Conservation (phyloP, 495 filamentous ascomycete species). For the Monascus purpureus region DNA sequence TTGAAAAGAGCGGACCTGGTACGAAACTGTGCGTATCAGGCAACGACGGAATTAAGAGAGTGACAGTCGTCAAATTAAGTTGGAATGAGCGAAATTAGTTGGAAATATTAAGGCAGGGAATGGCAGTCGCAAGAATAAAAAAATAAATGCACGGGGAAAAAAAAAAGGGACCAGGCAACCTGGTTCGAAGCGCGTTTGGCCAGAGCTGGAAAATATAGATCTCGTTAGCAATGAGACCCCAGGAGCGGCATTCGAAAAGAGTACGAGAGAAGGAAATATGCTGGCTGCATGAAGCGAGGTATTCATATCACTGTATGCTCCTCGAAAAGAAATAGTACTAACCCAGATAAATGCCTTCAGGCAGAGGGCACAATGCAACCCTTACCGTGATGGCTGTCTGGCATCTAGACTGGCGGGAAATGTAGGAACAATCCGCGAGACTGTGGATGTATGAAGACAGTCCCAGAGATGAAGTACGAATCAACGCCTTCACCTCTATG, state of each 20-base stretch:
- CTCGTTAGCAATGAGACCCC: neutral
- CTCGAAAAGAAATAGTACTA: slow-evolving; percentile 17
- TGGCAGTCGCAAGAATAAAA: slow-evolving; percentile 26
- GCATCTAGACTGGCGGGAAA: slow-evolving; percentile 39
- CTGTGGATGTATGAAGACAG: slow-evolving; percentile 26
- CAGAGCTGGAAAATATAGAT: slow-evolving; percentile 24
- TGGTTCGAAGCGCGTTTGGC: slow-evolving; percentile 23
- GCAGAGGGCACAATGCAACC: slow-evolving; percentile 38
- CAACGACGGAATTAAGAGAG: slow-evolving; percentile 40
- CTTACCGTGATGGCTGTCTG: slow-evolving; percentile 54
- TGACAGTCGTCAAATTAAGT: slow-evolving; percentile 37
- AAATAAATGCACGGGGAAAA: slow-evolving; percentile 18
- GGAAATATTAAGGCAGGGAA: slow-evolving; percentile 29
- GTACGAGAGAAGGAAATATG: neutral
- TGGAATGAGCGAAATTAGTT: slow-evolving; percentile 46
- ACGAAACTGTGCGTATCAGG: slow-evolving; percentile 18
- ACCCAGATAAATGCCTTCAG: slow-evolving; percentile 35
- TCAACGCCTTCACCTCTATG: slow-evolving; percentile 56
- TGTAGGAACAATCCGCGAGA: slow-evolving; percentile 36
- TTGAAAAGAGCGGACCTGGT: slow-evolving; percentile 24
- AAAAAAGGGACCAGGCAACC: slow-evolving; percentile 27
- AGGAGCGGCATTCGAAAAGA: neutral
- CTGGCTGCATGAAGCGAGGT: slow-evolving; percentile 1
- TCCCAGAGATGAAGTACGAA: slow-evolving; percentile 49
- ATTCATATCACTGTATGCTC: slow-evolving; percentile 7